A percentile compares a stretch with the other conserved stretches of the same genome.
Conservation (phyloP, 108 stramenopile genomes). For the Nitzschia sp. region DNA sequence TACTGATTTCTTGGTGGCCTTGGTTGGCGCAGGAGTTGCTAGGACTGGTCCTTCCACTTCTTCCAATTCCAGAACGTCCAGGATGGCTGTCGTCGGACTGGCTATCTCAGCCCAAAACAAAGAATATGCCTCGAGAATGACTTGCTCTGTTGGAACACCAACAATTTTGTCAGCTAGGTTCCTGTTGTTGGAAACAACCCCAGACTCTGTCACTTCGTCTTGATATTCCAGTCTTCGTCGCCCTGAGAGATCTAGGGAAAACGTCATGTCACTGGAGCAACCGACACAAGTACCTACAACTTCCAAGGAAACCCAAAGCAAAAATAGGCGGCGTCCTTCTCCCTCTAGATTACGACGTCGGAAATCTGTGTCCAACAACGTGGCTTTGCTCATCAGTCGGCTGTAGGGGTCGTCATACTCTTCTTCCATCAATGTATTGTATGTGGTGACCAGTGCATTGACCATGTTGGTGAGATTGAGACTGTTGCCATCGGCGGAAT, state of each 20-base stretch:
- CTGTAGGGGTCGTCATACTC: conserved; percentile 2
- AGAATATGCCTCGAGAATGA: neutral
- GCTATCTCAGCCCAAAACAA: neutral
- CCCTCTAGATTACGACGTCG: neutral
- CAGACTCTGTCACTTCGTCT: neutral
- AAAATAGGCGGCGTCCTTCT: neutral
- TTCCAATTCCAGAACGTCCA: neutral
- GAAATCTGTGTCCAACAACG: neutral
- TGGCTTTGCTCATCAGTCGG: neutral
- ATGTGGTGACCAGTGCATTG: conserved; percentile 4
- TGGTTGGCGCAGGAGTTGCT: too few relatives aligned
- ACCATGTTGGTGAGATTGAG: neutral
- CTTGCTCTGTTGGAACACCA: neutral
- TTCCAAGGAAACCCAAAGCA: neutral
- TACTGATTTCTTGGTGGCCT: too few relatives aligned
- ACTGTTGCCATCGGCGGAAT: neutral
- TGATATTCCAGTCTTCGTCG: neutral
- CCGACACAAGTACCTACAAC: conserved; percentile 7
- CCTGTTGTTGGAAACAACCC: neutral
- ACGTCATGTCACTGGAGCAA: neutral
- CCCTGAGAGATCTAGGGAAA: neutral
- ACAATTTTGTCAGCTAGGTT: neutral
- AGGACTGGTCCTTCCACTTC: neutral
- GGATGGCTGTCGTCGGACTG: neutral
- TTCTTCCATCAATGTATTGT: conserved; percentile 15